Conservation (phyloP, 2,329 filamentous ascomycete species). For the Talaromyces sp. region DNA sequence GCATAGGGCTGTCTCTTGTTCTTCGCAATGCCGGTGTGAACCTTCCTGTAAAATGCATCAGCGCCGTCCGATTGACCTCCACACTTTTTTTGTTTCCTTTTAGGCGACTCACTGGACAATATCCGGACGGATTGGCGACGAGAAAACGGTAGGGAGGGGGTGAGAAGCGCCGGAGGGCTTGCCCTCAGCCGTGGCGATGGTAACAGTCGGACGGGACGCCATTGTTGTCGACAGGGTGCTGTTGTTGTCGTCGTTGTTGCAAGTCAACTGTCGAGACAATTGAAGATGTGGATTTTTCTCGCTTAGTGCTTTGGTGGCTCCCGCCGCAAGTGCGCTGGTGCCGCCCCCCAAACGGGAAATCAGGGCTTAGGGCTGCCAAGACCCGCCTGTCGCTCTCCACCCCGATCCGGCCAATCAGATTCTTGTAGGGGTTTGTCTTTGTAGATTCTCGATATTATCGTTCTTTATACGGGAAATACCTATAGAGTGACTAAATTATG, state of each 20-base stretch:
- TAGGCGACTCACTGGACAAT: constrained; percentile 78
- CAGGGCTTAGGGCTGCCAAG: constrained; percentile 9
- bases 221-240: constrained; percentile 54
- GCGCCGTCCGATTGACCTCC: constrained; percentile 19
- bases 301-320: constrained; percentile 34
- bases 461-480: too few species aligned
- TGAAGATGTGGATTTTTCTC: constrained; percentile 37
- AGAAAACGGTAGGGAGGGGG: constrained; percentile 95
- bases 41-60: constrained; percentile 47
- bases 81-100: not conserved
- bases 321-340: constrained; percentile 6
- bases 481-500: not conserved
- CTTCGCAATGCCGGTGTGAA: constrained; percentile 99
- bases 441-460: not conserved
- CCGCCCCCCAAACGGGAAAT: constrained; percentile 5
- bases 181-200: constrained; percentile 95
- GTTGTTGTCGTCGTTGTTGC: constrained; percentile 24
- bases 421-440: not conserved
- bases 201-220: constrained; percentile 96
- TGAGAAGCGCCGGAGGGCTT: constrained; percentile 81
- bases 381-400: not conserved
- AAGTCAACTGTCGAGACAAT: constrained; percentile 32
- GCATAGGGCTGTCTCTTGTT: constrained; percentile 99
- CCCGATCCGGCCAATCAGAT: not conserved
- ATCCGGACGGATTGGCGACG: constrained; percentile 93